Evolutionary conservation across 192 early-diverging fungal genomes (phyloP), one percentile per base, ranked within the genome.

Genomic region (Gamsiella multidivaricata): DNA sequence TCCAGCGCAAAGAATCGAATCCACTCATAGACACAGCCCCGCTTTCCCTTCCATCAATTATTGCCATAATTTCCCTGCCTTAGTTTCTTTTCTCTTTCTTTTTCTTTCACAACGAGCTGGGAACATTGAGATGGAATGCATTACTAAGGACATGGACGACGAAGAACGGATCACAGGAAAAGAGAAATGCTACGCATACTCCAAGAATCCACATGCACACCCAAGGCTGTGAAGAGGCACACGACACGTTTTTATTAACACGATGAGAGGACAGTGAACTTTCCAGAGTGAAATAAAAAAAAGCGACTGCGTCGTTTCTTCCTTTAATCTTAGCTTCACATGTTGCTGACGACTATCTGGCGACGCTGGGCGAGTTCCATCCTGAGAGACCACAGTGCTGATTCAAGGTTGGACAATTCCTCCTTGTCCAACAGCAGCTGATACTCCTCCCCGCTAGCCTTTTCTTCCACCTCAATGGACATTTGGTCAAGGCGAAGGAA

Each of bases 281-380:
- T 62, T 64, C 61, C 61, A 53, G 61, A 64, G 61, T 64, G 61
- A 64, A 64, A 53, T 53, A 64, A 64, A 37, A 29, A 39, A 49
- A 52, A 64, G 7, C 8, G 31, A 42, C 36, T 43, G 37, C 56
- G 23, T n/a, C n/a, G n/a, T n/a, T n/a, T n/a, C n/a, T n/a, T n/a
- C n/a, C n/a, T n/a, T n/a, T n/a, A n/a, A n/a, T n/a, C n/a, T n/a
- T n/a, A n/a, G n/a, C 18, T 17, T 49, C 46, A 39, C 12, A 12
- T 39, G 37, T 39, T 39, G 37, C 5, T 12, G 12, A 12, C 12
- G 37, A 18, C 8, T 0, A 29, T 46, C 29, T 47, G 42, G 11
- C 5, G n/a, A 7, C 22, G 54, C 14, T 33, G 36, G 18, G 1
- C 4, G 22, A 69, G 49, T 23, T 61, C 46, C 29, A 69, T 36